Evolutionary conservation across 805 yeast genomes (phyloP).

Genomic region (Starmera caribaea): DNA sequence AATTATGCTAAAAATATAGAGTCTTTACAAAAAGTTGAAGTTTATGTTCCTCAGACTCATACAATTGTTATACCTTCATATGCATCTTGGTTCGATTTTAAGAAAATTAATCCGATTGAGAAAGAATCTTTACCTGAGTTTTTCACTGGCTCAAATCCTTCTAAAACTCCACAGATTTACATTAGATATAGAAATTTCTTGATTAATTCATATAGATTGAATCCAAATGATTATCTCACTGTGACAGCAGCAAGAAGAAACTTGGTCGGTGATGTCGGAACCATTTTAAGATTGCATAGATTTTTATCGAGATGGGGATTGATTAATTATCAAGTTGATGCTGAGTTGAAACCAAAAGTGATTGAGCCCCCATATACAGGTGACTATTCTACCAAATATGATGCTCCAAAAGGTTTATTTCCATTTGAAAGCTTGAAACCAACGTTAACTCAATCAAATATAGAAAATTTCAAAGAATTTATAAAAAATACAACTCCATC

Average conservation of each 20-base stretch:
- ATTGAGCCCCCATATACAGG: constrained; percentile 70
- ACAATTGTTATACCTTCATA: constrained; percentile 82
- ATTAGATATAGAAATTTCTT: constrained; percentile 79
- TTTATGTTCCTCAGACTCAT: constrained; percentile 54
- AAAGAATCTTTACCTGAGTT: constrained; percentile 81
- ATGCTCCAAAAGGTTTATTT: constrained; percentile 86
- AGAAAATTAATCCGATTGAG: constrained; percentile 67
- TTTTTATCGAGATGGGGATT: constrained; percentile 89
- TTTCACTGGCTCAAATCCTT: constrained; percentile 60
- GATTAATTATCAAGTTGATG: constrained; percentile 85
- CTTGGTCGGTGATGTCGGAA: constrained; percentile 84
- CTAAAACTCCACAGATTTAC: constrained; percentile 76
- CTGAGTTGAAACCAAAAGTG: constrained; percentile 58
- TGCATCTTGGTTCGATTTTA: constrained; percentile 76
- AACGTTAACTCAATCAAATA: constrained; percentile 35
- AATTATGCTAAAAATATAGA: constrained; percentile 8
- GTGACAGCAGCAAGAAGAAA: constrained; percentile 88
- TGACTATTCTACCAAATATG: constrained; percentile 67
- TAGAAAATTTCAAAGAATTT: constrained; percentile 33
- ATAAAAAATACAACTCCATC: too few relatives aligned
- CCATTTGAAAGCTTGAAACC: constrained; percentile 82
- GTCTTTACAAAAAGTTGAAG: too few relatives aligned
- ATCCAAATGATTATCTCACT: constrained; percentile 83
- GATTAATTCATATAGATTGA: constrained; percentile 78
- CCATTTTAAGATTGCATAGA: constrained; percentile 74